Evolutionary conservation across 345 rosid species (phyloP), one percentile per base, ranked within the genome.

Genomic region (Linum tenue): DNA sequence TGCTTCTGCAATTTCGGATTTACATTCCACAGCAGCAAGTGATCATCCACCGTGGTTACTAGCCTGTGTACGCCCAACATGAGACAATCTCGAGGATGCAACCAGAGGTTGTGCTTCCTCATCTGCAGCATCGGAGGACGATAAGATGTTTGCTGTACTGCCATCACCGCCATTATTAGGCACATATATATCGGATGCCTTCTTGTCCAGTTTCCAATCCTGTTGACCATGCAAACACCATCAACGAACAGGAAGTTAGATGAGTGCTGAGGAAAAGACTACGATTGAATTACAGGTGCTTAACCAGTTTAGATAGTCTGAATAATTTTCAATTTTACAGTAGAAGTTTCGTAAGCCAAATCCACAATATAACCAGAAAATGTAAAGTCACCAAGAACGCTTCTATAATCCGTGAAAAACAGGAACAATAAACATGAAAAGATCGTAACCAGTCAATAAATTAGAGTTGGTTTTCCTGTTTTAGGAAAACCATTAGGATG

Each of bases 191-290:
- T 94, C 95, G 7, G 95, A 89, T 38, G 97, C 91, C 77, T 87
- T 95, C 89, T 92, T 92, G 79, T 87, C 98, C 78, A 87, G 64
- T 78, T 87, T 95, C 90, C 89, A 86, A 22, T 95, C 98, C 99
- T 91, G 83, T 40, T 70, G 35, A 3, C 58, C 1, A 59, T 53
- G 55, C 16, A 37, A 55, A 37, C 17, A 6, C 6, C 60, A 66
- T 22, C 1, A 63, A 55, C 60, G 12, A 31, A 10, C 53, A 51
- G 70, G 12, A 2, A 14, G 57, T 41, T 11, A 22, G 36, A 17
- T 43, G 16, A 31, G 9, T 53, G 40, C 35, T n/a, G 7, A 56
- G 36, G 17, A 15, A 31, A 56, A 31, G 63, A 37, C 9, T 40
- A 22, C 31, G 50, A 43, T 43, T 7, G 10, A 43, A 43, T 11